phyloP scores from a whole-genome alignment of 345 rosid species.

The Carallia brachiata region DNA sequence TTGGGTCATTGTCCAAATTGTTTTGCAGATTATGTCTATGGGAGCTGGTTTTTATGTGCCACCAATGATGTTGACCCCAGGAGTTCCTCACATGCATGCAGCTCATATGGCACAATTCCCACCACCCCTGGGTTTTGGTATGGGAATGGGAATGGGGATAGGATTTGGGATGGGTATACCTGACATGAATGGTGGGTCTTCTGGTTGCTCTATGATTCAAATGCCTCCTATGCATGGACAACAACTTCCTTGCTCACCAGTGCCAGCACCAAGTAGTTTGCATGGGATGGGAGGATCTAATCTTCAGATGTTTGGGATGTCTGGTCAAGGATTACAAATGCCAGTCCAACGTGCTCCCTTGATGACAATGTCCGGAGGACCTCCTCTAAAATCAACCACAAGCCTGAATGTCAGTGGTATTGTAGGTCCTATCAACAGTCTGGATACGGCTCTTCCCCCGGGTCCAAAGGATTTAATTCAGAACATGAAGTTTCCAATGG shows the following conservation, averaged over 20 bases:
- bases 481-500: constrained; percentile 34
- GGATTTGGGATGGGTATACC: constrained; percentile 62
- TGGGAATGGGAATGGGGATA: constrained; percentile 68
- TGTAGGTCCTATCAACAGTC: constrained; percentile 35
- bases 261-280: constrained; percentile 30
- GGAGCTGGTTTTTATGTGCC: constrained; percentile 74
- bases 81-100: constrained; percentile 63
- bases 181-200: constrained; percentile 43
- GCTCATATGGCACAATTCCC: constrained; percentile 54
- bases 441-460: constrained; percentile 33
- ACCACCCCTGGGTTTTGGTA: constrained; percentile 30
- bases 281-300: constrained; percentile 44
- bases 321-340: constrained; percentile 47
- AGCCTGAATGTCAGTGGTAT: constrained; percentile 29
- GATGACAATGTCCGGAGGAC: constrained; percentile 37
- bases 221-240: constrained; percentile 49
- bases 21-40: constrained; percentile 77
- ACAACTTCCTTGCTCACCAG: constrained; percentile 44
- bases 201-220: constrained; percentile 45
- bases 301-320: constrained; percentile 43
- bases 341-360: constrained; percentile 37
- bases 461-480: constrained; percentile 44
- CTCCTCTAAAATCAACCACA: constrained; percentile 34
- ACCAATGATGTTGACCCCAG: constrained; percentile 66
- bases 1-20: constrained; percentile 10